phyloP scores from a whole-genome alignment of 1,284 basidiomycete genomes.

The Ceratobasidium papillatum region DNA sequence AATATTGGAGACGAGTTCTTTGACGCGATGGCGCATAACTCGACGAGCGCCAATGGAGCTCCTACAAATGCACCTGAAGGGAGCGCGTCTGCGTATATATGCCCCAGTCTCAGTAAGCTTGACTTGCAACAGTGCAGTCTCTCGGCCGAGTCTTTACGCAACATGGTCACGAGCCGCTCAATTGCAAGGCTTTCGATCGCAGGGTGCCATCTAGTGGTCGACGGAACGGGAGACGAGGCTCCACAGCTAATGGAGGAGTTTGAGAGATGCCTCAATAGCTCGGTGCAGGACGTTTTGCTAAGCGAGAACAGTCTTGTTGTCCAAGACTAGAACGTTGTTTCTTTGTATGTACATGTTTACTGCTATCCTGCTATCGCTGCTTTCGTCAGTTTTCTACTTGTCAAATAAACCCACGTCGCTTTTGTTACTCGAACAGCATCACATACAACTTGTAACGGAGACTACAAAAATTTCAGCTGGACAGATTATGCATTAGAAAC shows the following conservation, averaged over 20 bases:
- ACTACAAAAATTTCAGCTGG: background rate
- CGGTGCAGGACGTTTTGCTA: constrained; percentile 20
- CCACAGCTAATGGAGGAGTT: constrained; percentile 11
- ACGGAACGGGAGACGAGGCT: constrained; percentile 15
- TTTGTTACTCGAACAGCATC: background rate
- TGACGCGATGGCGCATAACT: constrained; percentile 1
- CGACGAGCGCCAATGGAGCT: background rate
- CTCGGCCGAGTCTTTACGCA: constrained; percentile 2
- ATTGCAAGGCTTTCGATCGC: constrained; percentile 18
- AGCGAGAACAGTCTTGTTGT: constrained; percentile 24
- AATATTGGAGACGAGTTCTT: constrained; percentile 38
- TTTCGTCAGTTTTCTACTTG: background rate
- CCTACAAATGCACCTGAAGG: background rate
- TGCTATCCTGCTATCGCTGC: constrained; percentile 3
- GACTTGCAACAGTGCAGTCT: constrained; percentile 27
- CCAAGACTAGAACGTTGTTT: constrained; percentile 4
- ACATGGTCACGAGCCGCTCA: background rate
- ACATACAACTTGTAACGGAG: background rate
- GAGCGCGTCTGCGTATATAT: background rate
- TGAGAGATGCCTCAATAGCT: constrained; percentile 19
- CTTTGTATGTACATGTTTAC: background rate
- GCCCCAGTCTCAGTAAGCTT: constrained; percentile 14
- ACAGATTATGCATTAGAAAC: background rate
- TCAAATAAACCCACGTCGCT: background rate
- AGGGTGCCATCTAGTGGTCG: constrained; percentile 5